phyloP scores from a whole-genome alignment of 352 stramenopile genomes.

The Halophytophthora batemanensis region DNA sequence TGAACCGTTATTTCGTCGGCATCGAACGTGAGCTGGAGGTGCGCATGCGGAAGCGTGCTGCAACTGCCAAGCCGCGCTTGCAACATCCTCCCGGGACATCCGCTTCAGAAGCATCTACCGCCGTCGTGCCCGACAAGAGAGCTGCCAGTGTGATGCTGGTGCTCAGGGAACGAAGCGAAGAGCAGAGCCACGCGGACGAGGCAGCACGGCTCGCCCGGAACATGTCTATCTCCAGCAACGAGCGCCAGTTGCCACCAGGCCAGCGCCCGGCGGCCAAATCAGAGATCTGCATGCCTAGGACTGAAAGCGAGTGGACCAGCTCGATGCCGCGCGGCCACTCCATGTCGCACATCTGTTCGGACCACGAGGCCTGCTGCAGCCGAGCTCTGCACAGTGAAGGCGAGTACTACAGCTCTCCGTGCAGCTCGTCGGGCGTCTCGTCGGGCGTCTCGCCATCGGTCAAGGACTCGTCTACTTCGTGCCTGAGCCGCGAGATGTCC shows the following conservation, averaged over 20 bases:
- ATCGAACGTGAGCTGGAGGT: slow-evolving; percentile 76
- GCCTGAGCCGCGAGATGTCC: not conserved
- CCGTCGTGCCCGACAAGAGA: not conserved
- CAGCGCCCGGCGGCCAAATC: slow-evolving; percentile 14
- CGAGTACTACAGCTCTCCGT: slow-evolving; percentile 42
- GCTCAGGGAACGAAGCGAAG: slow-evolving; percentile 8
- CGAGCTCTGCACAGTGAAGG: slow-evolving; percentile 38
- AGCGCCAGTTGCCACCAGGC: slow-evolving; percentile 10
- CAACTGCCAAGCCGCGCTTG: slow-evolving; percentile 21
- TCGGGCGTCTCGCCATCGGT: not conserved
- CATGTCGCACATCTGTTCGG: slow-evolving; percentile 33
- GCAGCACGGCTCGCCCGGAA: slow-evolving; percentile 28
- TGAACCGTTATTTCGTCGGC: slow-evolving; percentile 78
- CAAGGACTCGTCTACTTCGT: slow-evolving; percentile 20
- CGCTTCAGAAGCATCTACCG: not conserved
- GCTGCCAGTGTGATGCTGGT: slow-evolving; percentile 3
- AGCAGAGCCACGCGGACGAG: slow-evolving; percentile 28
- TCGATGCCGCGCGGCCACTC: slow-evolving; percentile 44
- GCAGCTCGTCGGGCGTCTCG: slow-evolving; percentile 23
- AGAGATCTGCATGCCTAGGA: slow-evolving; percentile 26
- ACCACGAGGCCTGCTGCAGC: slow-evolving; percentile 25
- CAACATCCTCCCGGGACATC: slow-evolving; percentile 1
- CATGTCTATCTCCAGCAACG: slow-evolving; percentile 21
- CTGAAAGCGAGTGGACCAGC: slow-evolving; percentile 34
- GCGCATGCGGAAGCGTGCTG: slow-evolving; percentile 54